Base-by-base conservation (phyloP, 345 rosid species). In the Dipteronia sinensis region DNA sequence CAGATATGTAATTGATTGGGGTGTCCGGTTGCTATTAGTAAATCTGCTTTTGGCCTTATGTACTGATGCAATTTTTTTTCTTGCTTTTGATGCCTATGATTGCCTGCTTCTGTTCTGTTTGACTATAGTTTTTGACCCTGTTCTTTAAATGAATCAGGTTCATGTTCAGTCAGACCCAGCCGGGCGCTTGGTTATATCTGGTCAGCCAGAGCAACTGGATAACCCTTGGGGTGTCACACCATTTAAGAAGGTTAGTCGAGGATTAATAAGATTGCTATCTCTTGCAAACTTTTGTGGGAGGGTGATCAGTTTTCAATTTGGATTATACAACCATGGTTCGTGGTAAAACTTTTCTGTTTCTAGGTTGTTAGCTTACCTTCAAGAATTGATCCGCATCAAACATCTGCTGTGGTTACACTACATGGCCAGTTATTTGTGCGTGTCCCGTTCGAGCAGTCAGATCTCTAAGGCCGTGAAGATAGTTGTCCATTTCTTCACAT, bases 151-250 rank as follows among this genome's bases (percentile, higher is more conserved):
- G 58, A 64, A 62, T 66, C 89, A 91, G 95, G 93, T 91, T 62
- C 89, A 86, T 17, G 90, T 91, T 77, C 95, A 91, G 75, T 88
- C 93, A n/a, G 95, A 89, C 84, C 93, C 95, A 71, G 90, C 84
- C 22, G 93, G 95, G 58, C 91, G 89, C 8, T 84, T 91, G 76
- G 86, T 91, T 56, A 91, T 91, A 88, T 83, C 91, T 19, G 95
- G 95, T 67, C 85, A 88, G 34, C 94, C 92, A 16, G 84, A 86
- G 83, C 87, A 90, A 71, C 78, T 86, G 73, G 90, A 90, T 79
- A 90, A 90, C 80, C 92, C 91, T 59, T 89, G 92, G 94, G 94
- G 94, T 34, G 88, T 90, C 72, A 86, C 90, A 31, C 94, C 92
- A 16, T 89, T 90, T 72, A 86, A 88, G 72, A 90, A 90, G 92